Conservation (phyloP, 1,139 yeast genomes). For the Saccharomyces hybrid region DNA sequence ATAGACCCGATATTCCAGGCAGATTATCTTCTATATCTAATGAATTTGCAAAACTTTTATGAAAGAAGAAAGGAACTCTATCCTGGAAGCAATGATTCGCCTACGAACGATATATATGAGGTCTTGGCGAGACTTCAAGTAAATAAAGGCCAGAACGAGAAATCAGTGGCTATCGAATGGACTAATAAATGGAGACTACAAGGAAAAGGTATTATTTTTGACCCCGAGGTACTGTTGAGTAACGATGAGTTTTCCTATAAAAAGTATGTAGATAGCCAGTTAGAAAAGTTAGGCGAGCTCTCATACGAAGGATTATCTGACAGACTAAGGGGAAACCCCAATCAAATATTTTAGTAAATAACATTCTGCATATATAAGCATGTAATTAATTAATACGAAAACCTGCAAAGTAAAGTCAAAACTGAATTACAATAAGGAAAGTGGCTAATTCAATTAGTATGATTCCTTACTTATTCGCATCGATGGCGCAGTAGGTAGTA, state of each 20-base stretch:
- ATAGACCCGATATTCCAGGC: constrained; percentile 84
- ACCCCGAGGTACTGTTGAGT: constrained; percentile 19
- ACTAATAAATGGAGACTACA: constrained; percentile 63
- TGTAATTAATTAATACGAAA: background rate
- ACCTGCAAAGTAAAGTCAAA: background rate
- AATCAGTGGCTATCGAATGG: constrained; percentile 64
- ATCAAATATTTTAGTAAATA: background rate
- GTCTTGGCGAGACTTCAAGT: constrained; percentile 43
- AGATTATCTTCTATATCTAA: constrained; percentile 67
- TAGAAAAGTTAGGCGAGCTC: constrained; percentile 9
- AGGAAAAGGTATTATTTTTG: constrained; percentile 16
- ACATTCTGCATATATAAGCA: background rate
- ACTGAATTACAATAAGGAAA: background rate
- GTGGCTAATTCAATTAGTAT: no score
- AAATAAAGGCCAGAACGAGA: constrained; percentile 37
- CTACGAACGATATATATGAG: constrained; percentile 68
- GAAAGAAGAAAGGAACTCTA: constrained; percentile 31
- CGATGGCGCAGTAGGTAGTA: no score
- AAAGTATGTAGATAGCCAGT: constrained; percentile 10
- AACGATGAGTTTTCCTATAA: constrained; percentile 17
- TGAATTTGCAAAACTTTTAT: constrained; percentile 54
- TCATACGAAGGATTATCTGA: background rate
- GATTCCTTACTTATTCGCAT: no score
- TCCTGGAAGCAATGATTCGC: constrained; percentile 44
- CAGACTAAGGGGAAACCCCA: background rate